A percentile compares a stretch with the other conserved stretches of the same genome.
These are phyloP conservation scores for Singerocomus inundabilis DNA, from an alignment of 1,284 basidiomycete genomes.

Conservation along the genomic window DNA sequence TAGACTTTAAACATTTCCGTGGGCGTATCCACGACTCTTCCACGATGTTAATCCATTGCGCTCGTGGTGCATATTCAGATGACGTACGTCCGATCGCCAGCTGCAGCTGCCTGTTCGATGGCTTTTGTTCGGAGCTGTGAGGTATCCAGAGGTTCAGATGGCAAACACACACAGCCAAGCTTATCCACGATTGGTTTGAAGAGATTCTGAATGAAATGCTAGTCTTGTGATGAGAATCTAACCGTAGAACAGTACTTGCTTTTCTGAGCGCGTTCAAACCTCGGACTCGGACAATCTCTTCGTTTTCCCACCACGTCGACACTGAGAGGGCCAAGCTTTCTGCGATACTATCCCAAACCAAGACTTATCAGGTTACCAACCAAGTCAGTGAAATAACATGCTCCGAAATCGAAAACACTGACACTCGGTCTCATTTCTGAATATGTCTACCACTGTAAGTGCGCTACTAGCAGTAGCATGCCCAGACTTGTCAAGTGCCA, in stretches of 20 bases:
- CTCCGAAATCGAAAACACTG: constrained; percentile 29
- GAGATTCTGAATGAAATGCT: constrained; percentile 46
- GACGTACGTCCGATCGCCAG: constrained; percentile 57
- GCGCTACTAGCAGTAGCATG: constrained; percentile 75
- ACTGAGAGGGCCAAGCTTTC: constrained; percentile 55
- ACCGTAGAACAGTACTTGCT: constrained; percentile 39
- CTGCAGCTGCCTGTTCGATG: constrained; percentile 64
- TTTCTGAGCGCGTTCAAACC: constrained; percentile 63
- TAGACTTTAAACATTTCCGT: constrained; percentile 73
- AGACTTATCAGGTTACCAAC: constrained; percentile 41
- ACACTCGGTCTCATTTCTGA: constrained; percentile 78
- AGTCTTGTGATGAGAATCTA: not conserved
- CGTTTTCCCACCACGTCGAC: constrained; percentile 87
- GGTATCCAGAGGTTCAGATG: constrained; percentile 69
- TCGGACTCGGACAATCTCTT: constrained; percentile 46
- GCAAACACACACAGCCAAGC: constrained; percentile 78
- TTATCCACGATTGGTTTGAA: constrained; percentile 79
- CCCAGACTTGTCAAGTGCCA: constrained; percentile 81
- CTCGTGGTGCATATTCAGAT: not conserved
- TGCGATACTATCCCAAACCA: constrained; percentile 73
- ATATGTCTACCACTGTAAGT: constrained; percentile 66
- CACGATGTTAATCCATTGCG: not conserved
- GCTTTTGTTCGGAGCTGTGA: constrained; percentile 78
- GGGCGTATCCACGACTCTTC: constrained; percentile 74
- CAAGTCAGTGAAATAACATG: constrained; percentile 6